Evolutionary conservation across 108 stramenopile genomes (phyloP).

Genomic region (Hondaea fermentalgiana): DNA sequence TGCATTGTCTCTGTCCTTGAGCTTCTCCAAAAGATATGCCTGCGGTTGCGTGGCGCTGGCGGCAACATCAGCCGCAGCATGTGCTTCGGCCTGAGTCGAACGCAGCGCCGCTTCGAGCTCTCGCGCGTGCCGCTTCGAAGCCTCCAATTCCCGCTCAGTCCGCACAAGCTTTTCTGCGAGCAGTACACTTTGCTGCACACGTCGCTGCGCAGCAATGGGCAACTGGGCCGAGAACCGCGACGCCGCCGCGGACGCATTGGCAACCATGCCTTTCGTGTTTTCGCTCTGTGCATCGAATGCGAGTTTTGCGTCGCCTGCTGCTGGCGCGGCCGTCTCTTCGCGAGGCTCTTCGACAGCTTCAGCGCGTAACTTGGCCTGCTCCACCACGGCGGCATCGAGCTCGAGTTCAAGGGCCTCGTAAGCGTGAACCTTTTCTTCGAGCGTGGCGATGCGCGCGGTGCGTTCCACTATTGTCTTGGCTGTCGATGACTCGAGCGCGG

Average conservation of each 20-base stretch:
- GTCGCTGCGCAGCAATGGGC: not conserved
- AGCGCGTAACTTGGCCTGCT: not conserved
- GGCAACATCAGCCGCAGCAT: not conserved
- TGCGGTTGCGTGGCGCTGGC: not conserved
- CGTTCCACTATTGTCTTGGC: not conserved
- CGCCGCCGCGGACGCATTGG: too few species aligned
- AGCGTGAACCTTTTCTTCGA: not conserved
- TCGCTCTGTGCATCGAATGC: too few species aligned
- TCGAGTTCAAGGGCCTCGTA: constrained; percentile 1
- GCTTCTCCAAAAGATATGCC: not conserved
- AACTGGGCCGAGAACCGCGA: not conserved
- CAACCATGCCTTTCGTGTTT: too few species aligned
- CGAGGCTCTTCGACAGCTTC: not conserved
- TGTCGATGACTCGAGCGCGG: not conserved
- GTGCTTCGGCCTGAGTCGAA: not conserved
- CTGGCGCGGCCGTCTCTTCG: not conserved
- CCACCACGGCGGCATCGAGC: not conserved
- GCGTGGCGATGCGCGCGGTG: not conserved
- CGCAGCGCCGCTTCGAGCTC: not conserved
- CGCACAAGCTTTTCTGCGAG: not conserved
- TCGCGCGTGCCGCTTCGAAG: not conserved
- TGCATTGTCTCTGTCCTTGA: not conserved
- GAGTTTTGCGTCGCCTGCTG: too few species aligned
- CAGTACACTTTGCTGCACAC: not conserved
- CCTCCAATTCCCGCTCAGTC: not conserved